Base-by-base conservation (phyloP, 2,329 filamentous ascomycete species). In the Sclerotinia spermophila region DNA sequence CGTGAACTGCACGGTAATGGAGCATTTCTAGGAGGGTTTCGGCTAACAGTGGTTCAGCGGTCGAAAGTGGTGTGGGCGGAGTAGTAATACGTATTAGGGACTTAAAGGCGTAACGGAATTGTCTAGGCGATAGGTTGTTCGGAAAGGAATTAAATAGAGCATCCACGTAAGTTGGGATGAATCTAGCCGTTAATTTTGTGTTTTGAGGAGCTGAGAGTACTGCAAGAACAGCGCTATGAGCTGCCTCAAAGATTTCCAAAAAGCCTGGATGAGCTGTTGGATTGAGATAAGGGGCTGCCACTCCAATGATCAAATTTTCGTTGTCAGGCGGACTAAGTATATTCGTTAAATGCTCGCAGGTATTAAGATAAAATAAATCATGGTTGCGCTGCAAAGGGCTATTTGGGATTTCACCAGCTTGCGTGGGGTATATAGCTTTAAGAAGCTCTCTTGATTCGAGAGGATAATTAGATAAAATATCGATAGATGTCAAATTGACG, bases 301-400 rank as follows among this genome's bases (percentile, higher is more conserved):
- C 86, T 7, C 85, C 83, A 19, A 92, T 82, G 6, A 92, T 82
- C 6, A 91, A 81, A 10, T 87, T 83, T 75, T 91, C 89, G 69
- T 86, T 88, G 13, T 85, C 83, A 4, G 82, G 75, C 3, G 87
- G 82, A 0, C 86, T 82, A 5, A 92, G 80, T 3, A 86, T 80
- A 17, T 90, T 80, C 0, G 89, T 87, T 76, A 92, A 90, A 77
- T 92, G 88, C 78, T 93, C 90, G 6, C 87, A 85, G 0, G 86
- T 88, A 76, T 92, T 92, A 71, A 93, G 84, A 78, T 92, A 92
- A 82, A 89, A 92, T n/a, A 92, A 84, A 78, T 92, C 90, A 11
- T 90, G 82, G 71, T 84, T 87, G 42, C 89, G 83, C 74, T 91
- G 88, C 2, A 91, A 80, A 13, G 90, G 88, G 76, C 90, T 87